Evolutionary conservation across 495 filamentous ascomycete species (phyloP).

Genomic region (Tuber microsphaerosporum): DNA sequence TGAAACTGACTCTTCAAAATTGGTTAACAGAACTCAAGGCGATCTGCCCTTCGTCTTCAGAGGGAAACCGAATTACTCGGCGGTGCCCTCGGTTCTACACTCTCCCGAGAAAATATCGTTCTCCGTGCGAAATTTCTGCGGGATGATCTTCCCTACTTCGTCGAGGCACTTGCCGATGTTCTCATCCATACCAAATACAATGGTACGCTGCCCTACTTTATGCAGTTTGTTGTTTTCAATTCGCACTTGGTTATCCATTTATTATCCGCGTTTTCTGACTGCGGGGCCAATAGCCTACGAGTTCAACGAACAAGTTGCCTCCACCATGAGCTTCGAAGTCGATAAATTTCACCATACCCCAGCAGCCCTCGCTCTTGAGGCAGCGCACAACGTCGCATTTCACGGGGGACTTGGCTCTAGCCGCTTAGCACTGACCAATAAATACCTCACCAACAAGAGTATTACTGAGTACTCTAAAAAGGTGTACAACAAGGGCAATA

Average conservation of each 20-base stretch:
- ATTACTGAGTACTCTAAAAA: constrained; percentile 64
- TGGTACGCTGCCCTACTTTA: constrained; percentile 51
- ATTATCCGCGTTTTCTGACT: constrained; percentile 31
- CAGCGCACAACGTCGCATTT: constrained; percentile 83
- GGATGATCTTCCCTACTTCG: constrained; percentile 93
- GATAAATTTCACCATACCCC: constrained; percentile 59
- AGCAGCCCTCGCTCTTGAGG: constrained; percentile 68
- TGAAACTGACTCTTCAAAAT: constrained; percentile 10
- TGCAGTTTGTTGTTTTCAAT: constrained; percentile 13
- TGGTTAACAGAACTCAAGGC: constrained; percentile 66
- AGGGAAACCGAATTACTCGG: constrained; percentile 93
- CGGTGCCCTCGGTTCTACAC: constrained; percentile 71
- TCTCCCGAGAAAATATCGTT: constrained; percentile 87
- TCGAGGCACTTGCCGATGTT: constrained; percentile 89
- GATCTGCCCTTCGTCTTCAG: constrained; percentile 81
- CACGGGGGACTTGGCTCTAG: constrained; percentile 81
- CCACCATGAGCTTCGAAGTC: constrained; percentile 64
- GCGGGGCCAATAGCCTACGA: constrained; percentile 59
- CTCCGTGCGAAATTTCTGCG: constrained; percentile 88
- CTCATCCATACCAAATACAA: constrained; percentile 76
- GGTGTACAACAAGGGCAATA: constrained; percentile 80
- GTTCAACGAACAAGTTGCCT: constrained; percentile 74
- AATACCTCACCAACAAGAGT: constrained; percentile 63
- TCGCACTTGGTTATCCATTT: constrained; percentile 5
- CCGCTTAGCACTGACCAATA: constrained; percentile 61